Evolutionary conservation across 768 basidiomycete species (phyloP).

Genomic region (Neoboletus magnificus): DNA sequence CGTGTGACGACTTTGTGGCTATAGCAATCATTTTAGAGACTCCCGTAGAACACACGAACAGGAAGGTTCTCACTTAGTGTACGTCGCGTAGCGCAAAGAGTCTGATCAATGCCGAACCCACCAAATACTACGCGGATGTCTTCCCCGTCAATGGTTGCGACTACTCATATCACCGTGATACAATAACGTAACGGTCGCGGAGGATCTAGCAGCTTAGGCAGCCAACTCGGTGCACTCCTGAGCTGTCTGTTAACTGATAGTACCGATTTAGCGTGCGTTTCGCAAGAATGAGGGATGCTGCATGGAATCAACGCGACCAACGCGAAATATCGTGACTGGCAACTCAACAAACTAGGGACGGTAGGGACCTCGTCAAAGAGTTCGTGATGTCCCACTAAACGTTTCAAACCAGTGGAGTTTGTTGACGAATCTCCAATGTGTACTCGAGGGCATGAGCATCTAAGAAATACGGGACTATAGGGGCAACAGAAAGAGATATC

Average conservation of each 20-base stretch:
- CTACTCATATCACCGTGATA: background rate
- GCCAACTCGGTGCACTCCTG: too few species aligned
- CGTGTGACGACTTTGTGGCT: constrained; percentile 16
- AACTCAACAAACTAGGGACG: background rate
- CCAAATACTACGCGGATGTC: too few species aligned
- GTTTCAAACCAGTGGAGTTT: background rate
- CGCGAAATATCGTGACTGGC: background rate
- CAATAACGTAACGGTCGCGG: background rate
- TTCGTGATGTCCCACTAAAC: background rate
- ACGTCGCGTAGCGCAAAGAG: too few species aligned
- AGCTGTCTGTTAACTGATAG: too few species aligned
- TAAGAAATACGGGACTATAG: background rate
- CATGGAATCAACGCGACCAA: background rate
- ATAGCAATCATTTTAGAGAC: background rate
- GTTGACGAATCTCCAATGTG: background rate
- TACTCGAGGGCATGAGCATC: background rate
- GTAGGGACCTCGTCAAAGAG: background rate
- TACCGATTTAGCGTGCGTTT: too few species aligned
- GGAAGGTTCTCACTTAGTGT: too few species aligned
- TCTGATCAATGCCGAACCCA: too few species aligned
- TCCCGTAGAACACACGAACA: too few species aligned
- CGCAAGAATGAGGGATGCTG: too few species aligned
- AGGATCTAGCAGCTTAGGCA: background rate
- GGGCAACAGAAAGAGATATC: background rate
- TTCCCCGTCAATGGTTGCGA: background rate